Evolutionary conservation across 805 yeast species (phyloP).

Genomic region (Starmerella kuoi): DNA sequence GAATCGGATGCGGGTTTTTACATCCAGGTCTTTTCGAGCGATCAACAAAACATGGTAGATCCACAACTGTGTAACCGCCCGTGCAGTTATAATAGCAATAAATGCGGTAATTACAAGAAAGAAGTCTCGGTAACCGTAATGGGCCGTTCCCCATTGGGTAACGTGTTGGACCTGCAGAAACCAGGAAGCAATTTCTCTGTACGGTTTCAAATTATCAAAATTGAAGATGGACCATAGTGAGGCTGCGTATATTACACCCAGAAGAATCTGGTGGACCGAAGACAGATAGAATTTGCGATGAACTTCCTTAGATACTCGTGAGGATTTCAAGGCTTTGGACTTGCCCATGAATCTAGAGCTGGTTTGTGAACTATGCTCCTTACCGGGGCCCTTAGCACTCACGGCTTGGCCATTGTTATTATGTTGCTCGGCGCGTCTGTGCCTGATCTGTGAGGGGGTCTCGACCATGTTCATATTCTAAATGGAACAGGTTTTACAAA

Average conservation of each 20-base stretch:
- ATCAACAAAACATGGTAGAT: constrained; percentile 8
- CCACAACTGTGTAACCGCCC: constrained; percentile 16
- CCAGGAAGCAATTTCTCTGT: constrained; percentile 3
- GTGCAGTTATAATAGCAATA: constrained; percentile 12
- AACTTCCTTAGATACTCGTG: not conserved
- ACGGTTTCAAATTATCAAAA: constrained; percentile 1
- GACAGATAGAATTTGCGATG: not conserved
- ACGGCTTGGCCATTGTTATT: no score
- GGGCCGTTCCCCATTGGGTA: constrained; percentile 13
- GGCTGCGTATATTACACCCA: constrained; percentile 4
- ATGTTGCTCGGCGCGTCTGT: no score
- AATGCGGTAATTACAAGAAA: constrained; percentile 10
- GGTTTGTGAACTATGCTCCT: no score
- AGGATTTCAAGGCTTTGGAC: no score
- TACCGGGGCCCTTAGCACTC: no score
- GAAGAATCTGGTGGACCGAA: constrained; percentile 6
- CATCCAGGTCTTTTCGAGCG: constrained; percentile 10
- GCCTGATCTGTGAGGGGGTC: no score
- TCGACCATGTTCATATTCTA: no score
- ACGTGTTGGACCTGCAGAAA: constrained; percentile 15
- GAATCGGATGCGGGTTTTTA: constrained; percentile 51
- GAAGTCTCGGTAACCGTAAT: constrained; percentile 17
- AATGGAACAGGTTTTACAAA: no score
- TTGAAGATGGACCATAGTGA: not conserved
- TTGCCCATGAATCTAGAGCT: no score